Conservation (phyloP, 768 basidiomycete genomes). For the Strobilomyces echinocephalus region DNA sequence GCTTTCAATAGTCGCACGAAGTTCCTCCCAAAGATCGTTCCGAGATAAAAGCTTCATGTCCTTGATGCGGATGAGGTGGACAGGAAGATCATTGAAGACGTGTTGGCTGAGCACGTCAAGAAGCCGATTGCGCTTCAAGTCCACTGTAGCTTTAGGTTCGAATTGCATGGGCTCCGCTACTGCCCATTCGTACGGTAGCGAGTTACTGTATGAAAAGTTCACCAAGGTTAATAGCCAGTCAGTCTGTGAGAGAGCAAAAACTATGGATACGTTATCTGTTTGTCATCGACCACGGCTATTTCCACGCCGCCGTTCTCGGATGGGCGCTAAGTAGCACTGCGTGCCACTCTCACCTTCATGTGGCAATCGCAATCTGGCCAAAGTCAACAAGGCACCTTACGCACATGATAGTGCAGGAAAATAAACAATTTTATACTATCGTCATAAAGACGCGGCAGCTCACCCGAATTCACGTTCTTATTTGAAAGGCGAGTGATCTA, state of each 20-base stretch:
- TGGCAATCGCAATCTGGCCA: no score
- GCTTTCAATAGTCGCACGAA: neutral
- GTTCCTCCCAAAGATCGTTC: slow-evolving; percentile 11
- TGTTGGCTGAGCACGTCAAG: slow-evolving; percentile 9
- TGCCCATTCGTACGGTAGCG: neutral
- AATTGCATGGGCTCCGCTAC: neutral
- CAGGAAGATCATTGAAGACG: slow-evolving; percentile 14
- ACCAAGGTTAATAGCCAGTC: neutral
- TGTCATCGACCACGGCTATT: neutral
- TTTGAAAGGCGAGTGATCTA: no score
- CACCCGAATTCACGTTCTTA: no score
- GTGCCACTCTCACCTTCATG: no score
- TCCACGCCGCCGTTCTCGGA: no score
- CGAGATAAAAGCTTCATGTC: slow-evolving; percentile 13
- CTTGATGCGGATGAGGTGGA: slow-evolving; percentile 8
- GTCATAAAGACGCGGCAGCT: no score
- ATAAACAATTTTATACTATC: no score
- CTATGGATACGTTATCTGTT: neutral
- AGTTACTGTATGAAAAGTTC: no score
- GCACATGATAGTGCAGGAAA: no score
- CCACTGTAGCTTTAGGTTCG: neutral
- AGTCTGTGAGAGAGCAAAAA: neutral
- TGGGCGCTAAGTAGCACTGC: no score
- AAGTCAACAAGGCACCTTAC: no score
- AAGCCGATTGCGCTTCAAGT: slow-evolving; percentile 6